phyloP scores from a whole-genome alignment of 1,284 basidiomycete genomes.

The Ustilago loliicola region DNA sequence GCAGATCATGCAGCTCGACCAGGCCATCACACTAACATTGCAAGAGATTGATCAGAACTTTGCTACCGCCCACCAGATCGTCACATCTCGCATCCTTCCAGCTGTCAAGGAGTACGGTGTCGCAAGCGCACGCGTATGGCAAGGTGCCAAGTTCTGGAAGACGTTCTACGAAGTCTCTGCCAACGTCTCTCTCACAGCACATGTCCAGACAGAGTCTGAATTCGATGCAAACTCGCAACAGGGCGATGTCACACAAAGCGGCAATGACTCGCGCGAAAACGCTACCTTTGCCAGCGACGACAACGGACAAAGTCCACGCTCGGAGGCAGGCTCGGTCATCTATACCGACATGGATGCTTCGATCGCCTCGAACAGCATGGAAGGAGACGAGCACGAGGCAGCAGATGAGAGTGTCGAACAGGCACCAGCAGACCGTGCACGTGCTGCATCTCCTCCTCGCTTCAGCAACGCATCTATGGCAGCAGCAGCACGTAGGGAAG shows the following conservation, averaged over 20 bases:
- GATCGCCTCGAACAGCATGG: conserved; percentile 16
- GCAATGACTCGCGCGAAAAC: conserved; percentile 39
- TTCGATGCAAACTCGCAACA: conserved; percentile 46
- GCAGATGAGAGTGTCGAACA: conserved; percentile 44
- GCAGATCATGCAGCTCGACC: conserved; percentile 94
- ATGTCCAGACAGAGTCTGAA: conserved; percentile 41
- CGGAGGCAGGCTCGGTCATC: conserved; percentile 38
- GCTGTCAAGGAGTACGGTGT: conserved; percentile 89
- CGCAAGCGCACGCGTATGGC: conserved; percentile 85
- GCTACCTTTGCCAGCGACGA: conserved; percentile 40
- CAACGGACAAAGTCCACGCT: conserved; percentile 31
- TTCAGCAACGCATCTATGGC: conserved; percentile 70
- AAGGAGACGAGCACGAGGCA: conserved; percentile 20
- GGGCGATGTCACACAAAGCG: conserved; percentile 37
- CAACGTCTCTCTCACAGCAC: conserved; percentile 78
- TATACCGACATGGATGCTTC: conserved; percentile 43
- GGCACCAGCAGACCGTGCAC: conserved; percentile 73
- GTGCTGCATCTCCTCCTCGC: conserved; percentile 75
- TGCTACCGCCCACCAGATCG: conserved; percentile 86
- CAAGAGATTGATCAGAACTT: conserved; percentile 95
- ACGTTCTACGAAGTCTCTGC: conserved; percentile 93
- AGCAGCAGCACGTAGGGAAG: conserved; percentile 77
- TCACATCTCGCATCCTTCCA: conserved; percentile 84
- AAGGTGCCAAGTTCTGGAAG: conserved; percentile 95
- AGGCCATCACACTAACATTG: conserved; percentile 83